These are phyloP conservation scores for Tuber borchii DNA, from an alignment of 495 filamentous ascomycete species.

Conservation along the genomic window DNA sequence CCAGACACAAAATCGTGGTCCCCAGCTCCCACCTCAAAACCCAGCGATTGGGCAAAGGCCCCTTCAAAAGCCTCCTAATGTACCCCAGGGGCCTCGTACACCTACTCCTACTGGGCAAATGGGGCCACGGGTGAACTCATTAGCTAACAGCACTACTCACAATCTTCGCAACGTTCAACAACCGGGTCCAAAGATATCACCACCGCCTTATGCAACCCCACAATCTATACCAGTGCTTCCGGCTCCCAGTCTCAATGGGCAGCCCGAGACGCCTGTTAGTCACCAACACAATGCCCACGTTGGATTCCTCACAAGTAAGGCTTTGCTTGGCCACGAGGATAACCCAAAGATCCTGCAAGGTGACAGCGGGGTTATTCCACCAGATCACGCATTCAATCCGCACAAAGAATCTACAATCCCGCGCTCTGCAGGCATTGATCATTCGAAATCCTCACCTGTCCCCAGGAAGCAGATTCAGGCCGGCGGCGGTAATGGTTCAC, in stretches of 20 bases:
- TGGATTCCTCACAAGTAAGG: slow-evolving; percentile 39
- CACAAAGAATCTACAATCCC: slow-evolving; percentile 39
- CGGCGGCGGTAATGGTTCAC: slow-evolving; percentile 8
- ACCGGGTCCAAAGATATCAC: slow-evolving; percentile 15
- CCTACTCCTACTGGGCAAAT: slow-evolving; percentile 23
- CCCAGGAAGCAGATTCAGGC: slow-evolving; percentile 33
- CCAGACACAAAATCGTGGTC: slow-evolving; percentile 16
- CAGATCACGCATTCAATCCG: slow-evolving; percentile 35
- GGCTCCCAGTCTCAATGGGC: slow-evolving; percentile 20
- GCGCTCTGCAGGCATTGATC: slow-evolving; percentile 39
- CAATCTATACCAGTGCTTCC: slow-evolving; percentile 18
- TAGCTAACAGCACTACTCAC: slow-evolving; percentile 5
- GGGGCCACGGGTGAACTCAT: slow-evolving; percentile 21
- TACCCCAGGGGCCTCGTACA: slow-evolving; percentile 19
- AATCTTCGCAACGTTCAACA: slow-evolving; percentile 31
- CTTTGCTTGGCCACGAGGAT: slow-evolving; percentile 28
- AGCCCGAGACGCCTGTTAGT: slow-evolving; percentile 29
- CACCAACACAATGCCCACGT: slow-evolving; percentile 20
- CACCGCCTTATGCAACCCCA: slow-evolving; percentile 10
- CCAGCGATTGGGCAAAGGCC: slow-evolving; percentile 21
- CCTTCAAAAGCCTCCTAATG: slow-evolving; percentile 20
- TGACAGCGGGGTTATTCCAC: slow-evolving; percentile 1
- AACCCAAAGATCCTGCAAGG: slow-evolving; percentile 31
- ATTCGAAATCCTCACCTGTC: slow-evolving; percentile 40
- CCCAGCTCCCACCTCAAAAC: slow-evolving; percentile 20